Base-by-base conservation (phyloP, 192 early-diverging fungal genomes). In the Coemansia sp. region DNA sequence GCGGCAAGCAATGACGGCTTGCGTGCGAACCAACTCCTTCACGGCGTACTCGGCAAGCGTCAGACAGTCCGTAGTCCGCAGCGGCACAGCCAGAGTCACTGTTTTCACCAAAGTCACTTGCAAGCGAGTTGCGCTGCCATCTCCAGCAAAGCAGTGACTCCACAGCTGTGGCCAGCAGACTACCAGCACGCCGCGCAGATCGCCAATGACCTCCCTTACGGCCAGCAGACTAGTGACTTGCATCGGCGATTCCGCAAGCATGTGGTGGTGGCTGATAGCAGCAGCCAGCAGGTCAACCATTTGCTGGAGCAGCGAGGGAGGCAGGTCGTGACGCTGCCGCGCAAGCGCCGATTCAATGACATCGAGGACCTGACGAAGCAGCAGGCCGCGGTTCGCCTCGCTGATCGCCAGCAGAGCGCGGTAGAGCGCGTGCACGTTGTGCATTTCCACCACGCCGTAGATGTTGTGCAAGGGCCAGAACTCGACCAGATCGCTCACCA, bases 111-210 rank as follows among this genome's bases (percentile, higher is more conserved):
- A 62, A 10, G 17, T 39, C 22, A 22, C 36, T 15, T 56, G 62
- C 59, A 66, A 37, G 1, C n/a, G 40, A 60, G 68, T 67, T 8
- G 41, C 34, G 15, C 10, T 24, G 9, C 34, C 59, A 2, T 27
- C 14, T 4, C 35, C 48, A 26, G 43, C 19, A 32, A 79, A 79
- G 32, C 70, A 72, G 38, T 53, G 53, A 11, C 14, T 19, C 76
- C 76, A 79, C 41, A 79, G 52, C 17, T 33, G 18, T 6, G 56
- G 70, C 76, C 76, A 79, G 56, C 57, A 46, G 0, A 53, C 50
- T 15, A 42, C 54, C 52, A 79, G 42, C 3, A 36, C 60, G 10
- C 48, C 56, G 29, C 67, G 56, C 50, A 79, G 48, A n/a, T 58
- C 63, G 10, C 36, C 42, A 1, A 69, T 53, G 3, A 48, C 56